phyloP scores from a whole-genome alignment of 2,329 filamentous ascomycete genomes.

The Colletotrichum simmondsii region DNA sequence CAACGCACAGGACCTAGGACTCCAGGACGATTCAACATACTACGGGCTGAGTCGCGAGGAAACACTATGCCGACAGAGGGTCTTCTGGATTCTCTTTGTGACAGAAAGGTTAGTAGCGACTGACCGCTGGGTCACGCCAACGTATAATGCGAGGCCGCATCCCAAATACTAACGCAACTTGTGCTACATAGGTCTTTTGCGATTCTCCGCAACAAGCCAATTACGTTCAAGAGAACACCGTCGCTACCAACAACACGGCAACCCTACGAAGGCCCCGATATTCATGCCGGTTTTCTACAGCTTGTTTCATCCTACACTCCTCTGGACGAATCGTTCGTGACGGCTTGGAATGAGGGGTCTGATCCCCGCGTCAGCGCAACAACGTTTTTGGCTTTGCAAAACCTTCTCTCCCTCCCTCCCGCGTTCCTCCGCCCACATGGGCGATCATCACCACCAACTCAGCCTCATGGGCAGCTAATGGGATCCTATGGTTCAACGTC shows the following conservation, averaged over 20 bases:
- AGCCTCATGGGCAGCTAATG: constrained; percentile 19
- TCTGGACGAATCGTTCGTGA: constrained; percentile 72
- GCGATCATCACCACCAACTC: constrained; percentile 43
- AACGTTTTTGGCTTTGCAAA: constrained; percentile 49
- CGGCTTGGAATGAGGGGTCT: constrained; percentile 71
- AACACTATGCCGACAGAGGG: constrained; percentile 61
- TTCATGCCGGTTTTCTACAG: constrained; percentile 68
- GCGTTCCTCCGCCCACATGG: constrained; percentile 41
- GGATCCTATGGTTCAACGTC: constrained; percentile 20
- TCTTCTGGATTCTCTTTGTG: constrained; percentile 73
- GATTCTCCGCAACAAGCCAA: constrained; percentile 71
- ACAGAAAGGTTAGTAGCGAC: constrained; percentile 62
- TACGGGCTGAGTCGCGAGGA: constrained; percentile 59
- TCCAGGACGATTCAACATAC: constrained; percentile 69
- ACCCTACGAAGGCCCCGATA: constrained; percentile 61
- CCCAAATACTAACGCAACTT: constrained; percentile 1
- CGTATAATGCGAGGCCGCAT: neutral
- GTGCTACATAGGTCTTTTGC: constrained; percentile 65
- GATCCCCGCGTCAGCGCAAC: constrained; percentile 46
- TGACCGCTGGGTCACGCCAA: too few relatives aligned
- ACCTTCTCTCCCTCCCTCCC: constrained; percentile 45
- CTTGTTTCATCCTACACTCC: constrained; percentile 71
- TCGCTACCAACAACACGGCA: constrained; percentile 62
- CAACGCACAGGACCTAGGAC: constrained; percentile 66
- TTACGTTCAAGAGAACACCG: constrained; percentile 70